Base-by-base conservation (phyloP, 441 rosid genomes). In the Pelargonium fulgidum region DNA sequence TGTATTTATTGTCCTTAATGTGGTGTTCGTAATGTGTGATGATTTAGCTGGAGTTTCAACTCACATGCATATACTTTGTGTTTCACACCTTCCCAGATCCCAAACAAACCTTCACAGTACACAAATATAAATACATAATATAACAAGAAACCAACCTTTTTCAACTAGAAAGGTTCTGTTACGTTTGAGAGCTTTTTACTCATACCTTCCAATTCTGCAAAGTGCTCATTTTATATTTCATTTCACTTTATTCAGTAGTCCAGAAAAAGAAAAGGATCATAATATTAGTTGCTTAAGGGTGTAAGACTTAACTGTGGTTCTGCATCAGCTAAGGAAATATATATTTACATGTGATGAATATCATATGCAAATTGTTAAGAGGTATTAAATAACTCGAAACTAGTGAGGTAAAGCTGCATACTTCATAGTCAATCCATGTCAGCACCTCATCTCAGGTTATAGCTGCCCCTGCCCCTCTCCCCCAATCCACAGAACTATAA, bases 21-120 rank as follows among this genome's bases (percentile, higher is more conserved):
- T 36, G 41, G 41, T 36, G 41, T 36, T 36, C 41, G 41, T 8
- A 36, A 36, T 36, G 5, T 36, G 41, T 36, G 41, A 36, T 36
- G 8, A 8, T 36, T 36, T 36, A 36, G 41, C 41, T 36, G 41
- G 41, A 36, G 41, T 36, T 36, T 36, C 8, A 36, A 36, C 41
- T 36, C 41, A 36, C 0, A 36, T 36, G 3, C 6, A 36, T 36
- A 36, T 36, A 36, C 1, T 36, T 7, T 36, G 41, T 36, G 41
- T 36, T 36, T 36, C 41, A 5, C 41, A 5, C 41, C 41, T 36
- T 36, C 8, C 41, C 8, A 36, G 8, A 36, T 3, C 86, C 97
- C 74, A 93, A 77, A 81, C 97, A 89, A 76, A 89, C 87, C 79
- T 86, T 93, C 68, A 88, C 87, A 64, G 47, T 3, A 26, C 4